phyloP scores from a whole-genome alignment of 2,329 filamentous ascomycete genomes.

The Truncatella angustata region DNA sequence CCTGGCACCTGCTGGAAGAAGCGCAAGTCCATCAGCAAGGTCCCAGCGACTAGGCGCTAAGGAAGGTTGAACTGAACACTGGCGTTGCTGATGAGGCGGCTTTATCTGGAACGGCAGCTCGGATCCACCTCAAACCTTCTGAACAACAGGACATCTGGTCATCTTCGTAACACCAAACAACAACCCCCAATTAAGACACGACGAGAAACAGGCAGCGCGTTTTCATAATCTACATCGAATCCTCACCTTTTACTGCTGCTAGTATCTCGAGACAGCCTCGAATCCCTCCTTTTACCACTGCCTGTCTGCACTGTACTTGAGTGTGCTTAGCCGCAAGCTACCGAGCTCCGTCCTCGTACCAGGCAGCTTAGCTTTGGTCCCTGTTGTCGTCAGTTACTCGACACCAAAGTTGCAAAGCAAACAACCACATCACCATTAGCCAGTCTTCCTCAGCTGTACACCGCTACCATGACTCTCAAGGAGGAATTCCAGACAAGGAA shows the following conservation, averaged over 20 bases:
- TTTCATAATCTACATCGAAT: not conserved
- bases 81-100: conserved; percentile 2
- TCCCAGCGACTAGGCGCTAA: not conserved
- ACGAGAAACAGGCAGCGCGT: conserved; percentile 2
- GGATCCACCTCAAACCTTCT: conserved; percentile 2
- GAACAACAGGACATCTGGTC: conserved; percentile 5
- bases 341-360: not conserved
- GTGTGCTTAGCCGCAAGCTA: not conserved
- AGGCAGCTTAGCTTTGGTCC: not conserved
- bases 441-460: conserved; percentile 6
- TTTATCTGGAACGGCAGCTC: conserved; percentile 2
- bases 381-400: conserved; percentile 5
- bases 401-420: conserved; percentile 3
- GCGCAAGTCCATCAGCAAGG: too few species aligned
- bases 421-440: not conserved
- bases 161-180: conserved; percentile 1
- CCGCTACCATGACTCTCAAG: conserved; percentile 64
- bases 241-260: not conserved
- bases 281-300: not conserved
- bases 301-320: not conserved
- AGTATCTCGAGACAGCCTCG: not conserved
- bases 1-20: not conserved
- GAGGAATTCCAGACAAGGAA: conserved; percentile 72
- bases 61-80: not conserved
- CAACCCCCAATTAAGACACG: not conserved